Evolutionary conservation across 2,329 filamentous ascomycete species (phyloP), one percentile per base, ranked within the genome.

Genomic region (Dactylellina sp.): DNA sequence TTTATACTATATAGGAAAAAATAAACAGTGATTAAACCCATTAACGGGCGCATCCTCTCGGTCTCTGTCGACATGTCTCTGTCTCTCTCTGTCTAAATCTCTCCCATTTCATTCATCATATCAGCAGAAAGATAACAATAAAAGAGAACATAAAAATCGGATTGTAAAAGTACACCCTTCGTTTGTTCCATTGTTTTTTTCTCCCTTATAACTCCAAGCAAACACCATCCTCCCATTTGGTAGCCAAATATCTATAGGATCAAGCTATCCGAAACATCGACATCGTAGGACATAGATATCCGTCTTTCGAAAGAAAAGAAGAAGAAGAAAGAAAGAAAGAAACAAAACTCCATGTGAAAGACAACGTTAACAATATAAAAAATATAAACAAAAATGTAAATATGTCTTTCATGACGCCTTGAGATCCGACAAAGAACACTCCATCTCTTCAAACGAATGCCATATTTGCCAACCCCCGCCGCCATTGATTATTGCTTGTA

Each of bases 381-480:
- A 47, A 25, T 42, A 14, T n/a, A 40, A 44, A 24, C 5, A 49
- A 49, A 37, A 12, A 28, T 2, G 11, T 59, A 44, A 42, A 18
- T 47, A 18, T 24, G 18, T 53, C 35, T 16, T 47, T 42, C 64
- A 74, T 7, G 70, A 52, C 22, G 55, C 22, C 42, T 61, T 66
- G 20, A 74, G 7, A 11, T 74, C 70, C 55, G 52, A 66, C 42
- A 65, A 32, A 6, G 60, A 56, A 40, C 70, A 74, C 20, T 74
- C 70, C 70, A 74, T 55, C 56, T 74, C 70, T 52, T 74, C 70
- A 11, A 74, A 74, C 11, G 61, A 49, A 52, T 74, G 70, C 70
- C 70, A 74, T 47, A 74, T 28, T 25, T 62, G 46, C 70, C 70
- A 74, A n/a, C 70, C 55, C 20, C 61, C 35, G 9, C 61, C 61